These are phyloP conservation scores for Cladophialophora chaetospira DNA, from an alignment of 2,329 filamentous ascomycete species.

Conservation along the genomic window DNA sequence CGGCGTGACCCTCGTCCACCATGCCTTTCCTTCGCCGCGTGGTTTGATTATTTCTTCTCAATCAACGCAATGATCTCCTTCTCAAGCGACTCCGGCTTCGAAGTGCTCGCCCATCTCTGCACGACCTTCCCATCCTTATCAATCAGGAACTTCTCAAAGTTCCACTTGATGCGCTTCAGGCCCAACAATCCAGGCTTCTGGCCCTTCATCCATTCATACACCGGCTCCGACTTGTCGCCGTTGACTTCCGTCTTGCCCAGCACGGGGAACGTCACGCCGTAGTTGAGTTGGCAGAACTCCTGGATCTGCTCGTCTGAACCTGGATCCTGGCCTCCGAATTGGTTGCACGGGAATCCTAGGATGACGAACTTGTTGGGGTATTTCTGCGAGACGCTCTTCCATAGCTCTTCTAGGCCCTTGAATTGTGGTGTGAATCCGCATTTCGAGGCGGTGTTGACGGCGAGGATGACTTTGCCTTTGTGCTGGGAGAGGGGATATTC, in stretches of 20 bases:
- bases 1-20: too few relatives aligned
- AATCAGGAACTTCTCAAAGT: conserved; percentile 98
- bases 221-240: conserved; percentile 74
- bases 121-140: conserved; percentile 83
- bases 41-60: too few relatives aligned
- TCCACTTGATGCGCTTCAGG: conserved; percentile 92
- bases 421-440: conserved; percentile 99
- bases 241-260: conserved; percentile 94
- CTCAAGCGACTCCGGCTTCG: conserved; percentile 82
- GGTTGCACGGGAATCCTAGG: conserved; percentile 97
- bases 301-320: conserved; percentile 79
- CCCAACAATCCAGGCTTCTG: conserved; percentile 81
- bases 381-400: conserved; percentile 71
- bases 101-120: conserved; percentile 81
- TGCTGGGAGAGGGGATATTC: conserved; percentile 70
- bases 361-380: conserved; percentile 79
- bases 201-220: conserved; percentile 74
- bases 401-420: conserved; percentile 83
- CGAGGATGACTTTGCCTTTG: conserved; percentile 88
- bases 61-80: conserved; percentile 74
- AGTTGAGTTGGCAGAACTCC: conserved; percentile 87
- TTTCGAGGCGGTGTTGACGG: conserved; percentile 98
- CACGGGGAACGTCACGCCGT: conserved; percentile 88
- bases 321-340: conserved; percentile 90
- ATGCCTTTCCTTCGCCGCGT: too few relatives aligned